These are phyloP conservation scores for Tilletia horrida DNA, from an alignment of 1,284 basidiomycete genomes.

Conservation along the genomic window DNA sequence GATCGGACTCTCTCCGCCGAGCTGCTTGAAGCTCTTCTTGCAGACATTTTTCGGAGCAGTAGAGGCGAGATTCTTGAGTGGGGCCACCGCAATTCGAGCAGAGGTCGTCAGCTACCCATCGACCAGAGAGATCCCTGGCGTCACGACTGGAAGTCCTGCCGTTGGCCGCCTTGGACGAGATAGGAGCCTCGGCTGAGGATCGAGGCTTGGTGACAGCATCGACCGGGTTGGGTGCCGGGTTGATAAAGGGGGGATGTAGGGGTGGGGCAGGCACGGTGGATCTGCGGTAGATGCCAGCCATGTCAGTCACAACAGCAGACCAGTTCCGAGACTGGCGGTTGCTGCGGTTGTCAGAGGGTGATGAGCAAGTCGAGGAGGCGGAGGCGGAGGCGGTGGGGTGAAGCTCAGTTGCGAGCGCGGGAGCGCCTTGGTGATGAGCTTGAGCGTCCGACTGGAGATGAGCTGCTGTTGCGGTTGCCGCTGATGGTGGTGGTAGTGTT, in stretches of 20 bases:
- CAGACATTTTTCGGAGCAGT: conserved; percentile 15
- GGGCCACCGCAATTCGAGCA: conserved; percentile 9
- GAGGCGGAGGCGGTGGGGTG: background rate
- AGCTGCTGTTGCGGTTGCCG: background rate
- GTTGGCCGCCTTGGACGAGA: background rate
- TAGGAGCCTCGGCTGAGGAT: background rate
- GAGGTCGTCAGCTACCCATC: conserved; percentile 5
- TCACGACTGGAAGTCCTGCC: background rate
- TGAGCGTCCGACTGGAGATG: background rate
- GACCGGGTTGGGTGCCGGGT: background rate
- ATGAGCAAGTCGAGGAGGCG: background rate
- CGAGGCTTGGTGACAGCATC: too few relatives aligned
- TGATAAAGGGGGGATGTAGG: background rate
- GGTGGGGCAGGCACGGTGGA: conserved; percentile 4
- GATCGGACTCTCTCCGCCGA: background rate
- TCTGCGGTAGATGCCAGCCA: conserved; percentile 17
- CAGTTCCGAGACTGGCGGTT: background rate
- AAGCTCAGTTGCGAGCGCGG: too few relatives aligned
- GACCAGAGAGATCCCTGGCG: background rate
- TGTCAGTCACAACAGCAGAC: background rate
- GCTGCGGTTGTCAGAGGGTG: background rate
- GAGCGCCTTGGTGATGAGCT: background rate
- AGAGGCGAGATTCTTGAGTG: background rate
- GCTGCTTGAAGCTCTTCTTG: background rate
- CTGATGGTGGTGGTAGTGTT: background rate